Conservation (phyloP, 306 rosid genomes). For the Vicia faba region DNA sequence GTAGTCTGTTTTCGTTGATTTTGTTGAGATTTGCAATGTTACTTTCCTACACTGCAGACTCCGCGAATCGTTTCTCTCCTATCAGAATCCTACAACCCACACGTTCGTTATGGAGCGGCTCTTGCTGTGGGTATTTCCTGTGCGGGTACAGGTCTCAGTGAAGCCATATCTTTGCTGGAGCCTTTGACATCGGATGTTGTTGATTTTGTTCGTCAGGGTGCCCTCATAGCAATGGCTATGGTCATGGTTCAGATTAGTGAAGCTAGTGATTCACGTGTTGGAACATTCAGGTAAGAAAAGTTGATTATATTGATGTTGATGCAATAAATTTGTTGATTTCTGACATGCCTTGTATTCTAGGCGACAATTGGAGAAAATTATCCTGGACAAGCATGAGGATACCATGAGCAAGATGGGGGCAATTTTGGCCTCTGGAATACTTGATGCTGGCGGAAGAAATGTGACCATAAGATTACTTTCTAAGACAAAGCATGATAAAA, state of each 20-base stretch:
- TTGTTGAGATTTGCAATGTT: conserved; percentile 23
- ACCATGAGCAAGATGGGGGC: conserved; percentile 99
- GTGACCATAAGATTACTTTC: conserved; percentile 90
- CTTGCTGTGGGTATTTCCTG: conserved; percentile 99
- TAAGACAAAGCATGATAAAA: conserved; percentile 91
- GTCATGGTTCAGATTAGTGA: conserved; percentile 97
- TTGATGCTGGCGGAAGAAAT: conserved; percentile 99
- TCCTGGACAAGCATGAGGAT: conserved; percentile 97
- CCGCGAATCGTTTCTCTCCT: conserved; percentile 93
- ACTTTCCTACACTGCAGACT: conserved; percentile 58
- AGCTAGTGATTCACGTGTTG: conserved; percentile 96
- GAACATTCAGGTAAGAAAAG: conserved; percentile 73
- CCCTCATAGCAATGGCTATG: conserved; percentile 99
- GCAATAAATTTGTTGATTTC: not conserved
- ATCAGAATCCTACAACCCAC: conserved; percentile 96
- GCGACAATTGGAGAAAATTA: conserved; percentile 95
- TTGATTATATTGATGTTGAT: conserved; percentile 5
- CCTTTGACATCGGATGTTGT: conserved; percentile 97
- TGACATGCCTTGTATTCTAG: conserved; percentile 44
- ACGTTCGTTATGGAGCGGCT: conserved; percentile 98
- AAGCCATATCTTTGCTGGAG: conserved; percentile 94
- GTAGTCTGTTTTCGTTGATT: conserved; percentile 19
- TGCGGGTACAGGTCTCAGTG: conserved; percentile 97
- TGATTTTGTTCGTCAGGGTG: conserved; percentile 98
- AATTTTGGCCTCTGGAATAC: conserved; percentile 96